Evolutionary conservation across 805 yeast genomes (phyloP).

Genomic region (Clavispora carvajalis): DNA sequence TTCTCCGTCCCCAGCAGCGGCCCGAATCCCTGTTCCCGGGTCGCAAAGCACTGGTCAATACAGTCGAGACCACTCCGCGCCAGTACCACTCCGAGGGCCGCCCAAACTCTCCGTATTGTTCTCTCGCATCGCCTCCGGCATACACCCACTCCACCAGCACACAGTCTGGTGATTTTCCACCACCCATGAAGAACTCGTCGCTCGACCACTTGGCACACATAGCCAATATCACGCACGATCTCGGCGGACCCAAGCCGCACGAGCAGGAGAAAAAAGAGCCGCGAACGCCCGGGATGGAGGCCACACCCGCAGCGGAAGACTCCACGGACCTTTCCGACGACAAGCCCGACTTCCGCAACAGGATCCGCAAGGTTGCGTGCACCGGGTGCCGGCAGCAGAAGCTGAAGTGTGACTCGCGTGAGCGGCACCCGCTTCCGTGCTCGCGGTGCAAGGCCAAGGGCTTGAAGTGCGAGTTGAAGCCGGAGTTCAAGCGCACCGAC

Average conservation of each 20-base stretch:
- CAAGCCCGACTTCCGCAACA: conserved; percentile 9
- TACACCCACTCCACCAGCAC: neutral
- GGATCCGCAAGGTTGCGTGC: conserved; percentile 71
- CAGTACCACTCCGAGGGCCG: too few relatives aligned
- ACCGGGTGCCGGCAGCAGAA: conserved; percentile 96
- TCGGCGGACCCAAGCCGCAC: conserved; percentile 26
- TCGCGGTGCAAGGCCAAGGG: conserved; percentile 72
- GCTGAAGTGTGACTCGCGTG: conserved; percentile 82
- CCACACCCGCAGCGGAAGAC: conserved; percentile 3
- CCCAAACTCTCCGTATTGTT: too few relatives aligned
- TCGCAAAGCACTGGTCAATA: too few relatives aligned
- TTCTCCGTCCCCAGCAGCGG: too few relatives aligned
- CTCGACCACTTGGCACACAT: conserved; percentile 38
- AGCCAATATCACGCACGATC: conserved; percentile 41
- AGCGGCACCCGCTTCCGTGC: conserved; percentile 72
- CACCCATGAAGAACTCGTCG: conserved; percentile 20
- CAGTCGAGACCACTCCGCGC: too few relatives aligned
- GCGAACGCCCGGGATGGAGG: neutral
- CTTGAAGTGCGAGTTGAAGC: conserved; percentile 64
- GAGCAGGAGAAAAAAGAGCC: conserved; percentile 8
- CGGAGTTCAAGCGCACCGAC: conserved; percentile 83
- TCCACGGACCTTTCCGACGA: conserved; percentile 5
- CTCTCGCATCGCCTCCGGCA: neutral
- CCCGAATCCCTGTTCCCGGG: too few relatives aligned
- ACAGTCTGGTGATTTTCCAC: neutral